These are phyloP conservation scores for Aspergillus hortae DNA, from an alignment of 2,329 filamentous ascomycete genomes.

Conservation along the genomic window DNA sequence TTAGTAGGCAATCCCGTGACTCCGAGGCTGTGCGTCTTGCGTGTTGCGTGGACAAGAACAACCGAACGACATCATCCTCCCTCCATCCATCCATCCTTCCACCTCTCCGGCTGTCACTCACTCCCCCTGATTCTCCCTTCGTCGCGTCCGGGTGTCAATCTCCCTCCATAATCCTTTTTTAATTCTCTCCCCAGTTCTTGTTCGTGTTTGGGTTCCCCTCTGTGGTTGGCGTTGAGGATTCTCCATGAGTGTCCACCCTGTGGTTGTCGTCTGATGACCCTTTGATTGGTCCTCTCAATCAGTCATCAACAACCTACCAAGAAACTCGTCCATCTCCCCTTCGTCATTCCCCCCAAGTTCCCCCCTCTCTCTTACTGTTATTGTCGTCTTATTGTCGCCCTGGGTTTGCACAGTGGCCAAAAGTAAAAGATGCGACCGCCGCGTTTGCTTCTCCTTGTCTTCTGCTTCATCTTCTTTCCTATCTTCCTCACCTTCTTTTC, in stretches of 20 bases:
- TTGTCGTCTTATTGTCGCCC: too few relatives aligned
- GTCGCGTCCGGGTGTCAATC: background rate
- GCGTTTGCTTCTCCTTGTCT: constrained; percentile 44
- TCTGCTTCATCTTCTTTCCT: constrained; percentile 47
- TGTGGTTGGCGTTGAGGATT: constrained; percentile 6
- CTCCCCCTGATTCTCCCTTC: background rate
- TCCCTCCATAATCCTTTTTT: background rate
- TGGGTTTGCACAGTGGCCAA: background rate
- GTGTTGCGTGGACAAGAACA: background rate
- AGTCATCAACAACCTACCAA: constrained; percentile 7
- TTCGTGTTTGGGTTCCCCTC: constrained; percentile 3
- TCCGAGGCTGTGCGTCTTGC: constrained; percentile 9
- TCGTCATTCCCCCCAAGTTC: background rate
- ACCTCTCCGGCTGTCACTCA: background rate
- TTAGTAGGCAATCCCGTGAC: constrained; percentile 10
- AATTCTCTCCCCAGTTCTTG: background rate
- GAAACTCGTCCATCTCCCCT: background rate
- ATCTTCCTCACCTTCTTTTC: constrained; percentile 48
- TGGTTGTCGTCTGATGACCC: constrained; percentile 25
- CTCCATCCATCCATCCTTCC: background rate
- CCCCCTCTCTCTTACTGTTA: background rate
- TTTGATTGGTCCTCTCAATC: constrained; percentile 31
- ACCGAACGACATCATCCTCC: background rate
- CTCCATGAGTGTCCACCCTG: constrained; percentile 32
- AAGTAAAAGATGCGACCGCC: constrained; percentile 44